phyloP scores from a whole-genome alignment of 1,284 basidiomycete genomes.

The Puccinia polysora region DNA sequence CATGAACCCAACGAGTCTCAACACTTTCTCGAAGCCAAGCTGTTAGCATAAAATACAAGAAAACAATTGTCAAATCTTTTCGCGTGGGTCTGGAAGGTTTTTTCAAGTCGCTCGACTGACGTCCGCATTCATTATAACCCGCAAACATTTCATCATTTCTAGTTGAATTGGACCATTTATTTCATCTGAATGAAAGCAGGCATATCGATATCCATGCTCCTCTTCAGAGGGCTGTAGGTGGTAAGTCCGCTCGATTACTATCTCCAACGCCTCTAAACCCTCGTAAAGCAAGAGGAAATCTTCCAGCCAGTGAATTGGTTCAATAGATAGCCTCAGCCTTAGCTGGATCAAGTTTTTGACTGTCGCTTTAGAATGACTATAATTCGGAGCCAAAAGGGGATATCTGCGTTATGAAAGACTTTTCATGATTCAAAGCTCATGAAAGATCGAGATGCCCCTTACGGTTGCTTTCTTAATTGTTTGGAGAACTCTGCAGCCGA shows the following conservation, averaged over 20 bases:
- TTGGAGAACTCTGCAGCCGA: no score
- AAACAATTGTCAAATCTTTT: background rate
- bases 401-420: no score
- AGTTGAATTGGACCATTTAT: conserved; percentile 65
- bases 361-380: conserved; percentile 59
- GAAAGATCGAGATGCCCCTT: no score
- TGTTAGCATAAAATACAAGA: conserved; percentile 49
- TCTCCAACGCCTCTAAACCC: conserved; percentile 65
- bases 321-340: conserved; percentile 79
- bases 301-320: conserved; percentile 70
- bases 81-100: background rate
- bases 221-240: background rate
- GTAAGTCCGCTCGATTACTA: conserved; percentile 62
- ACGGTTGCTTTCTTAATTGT: no score
- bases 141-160: conserved; percentile 72
- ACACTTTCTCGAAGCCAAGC: conserved; percentile 68
- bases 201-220: conserved; percentile 47
- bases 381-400: no score
- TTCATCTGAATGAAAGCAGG: conserved; percentile 64
- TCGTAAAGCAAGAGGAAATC: conserved; percentile 63
- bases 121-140: conserved; percentile 77
- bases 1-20: conserved; percentile 65
- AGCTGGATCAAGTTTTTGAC: conserved; percentile 74
- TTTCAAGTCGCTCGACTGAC: conserved; percentile 56
- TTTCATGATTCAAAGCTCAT: no score